Evolutionary conservation across 371 early-diverging fungal species (phyloP).

Genomic region (Apophysomyces ossiformis): DNA sequence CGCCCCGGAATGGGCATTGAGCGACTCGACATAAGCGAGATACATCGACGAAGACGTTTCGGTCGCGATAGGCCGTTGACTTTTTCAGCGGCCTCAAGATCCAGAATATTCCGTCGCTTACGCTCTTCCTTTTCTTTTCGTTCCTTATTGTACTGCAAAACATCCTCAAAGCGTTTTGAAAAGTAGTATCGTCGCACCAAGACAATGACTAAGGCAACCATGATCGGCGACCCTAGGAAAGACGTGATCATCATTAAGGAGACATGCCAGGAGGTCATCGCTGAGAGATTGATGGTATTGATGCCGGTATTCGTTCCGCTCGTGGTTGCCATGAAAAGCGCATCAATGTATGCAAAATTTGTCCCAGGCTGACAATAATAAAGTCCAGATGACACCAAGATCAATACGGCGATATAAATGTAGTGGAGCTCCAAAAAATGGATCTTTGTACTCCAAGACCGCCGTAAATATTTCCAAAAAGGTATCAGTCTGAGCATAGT

Average conservation of each 20-base stretch:
- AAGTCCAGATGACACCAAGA: constrained; percentile 34
- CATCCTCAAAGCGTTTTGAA: constrained; percentile 54
- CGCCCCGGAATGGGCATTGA: constrained; percentile 19
- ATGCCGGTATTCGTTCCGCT: constrained; percentile 47
- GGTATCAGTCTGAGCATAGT: neutral
- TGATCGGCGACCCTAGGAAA: constrained; percentile 38
- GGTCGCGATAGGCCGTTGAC: neutral
- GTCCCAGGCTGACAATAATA: constrained; percentile 45
- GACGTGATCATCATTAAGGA: constrained; percentile 36
- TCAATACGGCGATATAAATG: constrained; percentile 37
- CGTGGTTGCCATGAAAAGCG: constrained; percentile 47
- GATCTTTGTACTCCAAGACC: constrained; percentile 35
- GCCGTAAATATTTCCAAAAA: constrained; percentile 1
- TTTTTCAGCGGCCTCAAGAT: constrained; percentile 25
- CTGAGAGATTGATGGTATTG: constrained; percentile 40
- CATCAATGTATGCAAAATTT: constrained; percentile 45
- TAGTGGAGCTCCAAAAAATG: constrained; percentile 55
- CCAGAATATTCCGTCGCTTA: constrained; percentile 19
- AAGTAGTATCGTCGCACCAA: constrained; percentile 46
- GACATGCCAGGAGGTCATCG: constrained; percentile 35
- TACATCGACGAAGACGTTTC: constrained; percentile 17
- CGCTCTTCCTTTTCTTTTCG: constrained; percentile 35
- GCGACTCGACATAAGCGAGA: constrained; percentile 27
- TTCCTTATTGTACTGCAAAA: constrained; percentile 42
- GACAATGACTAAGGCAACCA: constrained; percentile 41